Percentiles rank a stretch among this genome's conserved stretches.
Conservation (phyloP, 371 early-diverging fungal species). For the Mucor velutinosus region DNA sequence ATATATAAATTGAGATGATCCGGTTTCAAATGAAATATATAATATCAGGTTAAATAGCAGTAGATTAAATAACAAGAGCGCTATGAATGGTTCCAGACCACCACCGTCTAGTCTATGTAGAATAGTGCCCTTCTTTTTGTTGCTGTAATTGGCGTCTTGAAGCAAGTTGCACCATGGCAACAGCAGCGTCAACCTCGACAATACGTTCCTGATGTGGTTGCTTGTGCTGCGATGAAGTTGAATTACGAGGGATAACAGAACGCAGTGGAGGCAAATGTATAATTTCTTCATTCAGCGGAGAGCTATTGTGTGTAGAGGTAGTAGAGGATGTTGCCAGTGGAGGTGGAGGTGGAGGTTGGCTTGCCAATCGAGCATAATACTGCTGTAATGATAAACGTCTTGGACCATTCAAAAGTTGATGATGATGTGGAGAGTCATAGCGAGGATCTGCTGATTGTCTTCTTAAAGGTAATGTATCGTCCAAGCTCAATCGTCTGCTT, state of each 20-base stretch:
- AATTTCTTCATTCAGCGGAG: not conserved
- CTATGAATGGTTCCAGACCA: slow-evolving; percentile 12
- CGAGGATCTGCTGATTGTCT: slow-evolving; percentile 12
- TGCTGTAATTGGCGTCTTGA: slow-evolving; percentile 8
- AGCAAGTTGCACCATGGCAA: slow-evolving; percentile 26
- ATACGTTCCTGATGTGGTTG: slow-evolving; percentile 5
- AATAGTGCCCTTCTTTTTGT: not conserved
- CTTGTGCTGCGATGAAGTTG: not conserved
- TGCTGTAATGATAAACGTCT: slow-evolving; percentile 16
- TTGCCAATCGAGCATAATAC: not conserved
- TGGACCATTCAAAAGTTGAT: not conserved
- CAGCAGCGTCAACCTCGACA: slow-evolving; percentile 26
- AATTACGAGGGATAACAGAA: slow-evolving; percentile 5
- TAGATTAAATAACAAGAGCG: not conserved
- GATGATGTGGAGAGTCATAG: not conserved
- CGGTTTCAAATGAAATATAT: slow-evolving; percentile 7
- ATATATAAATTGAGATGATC: not conserved
- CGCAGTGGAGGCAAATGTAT: slow-evolving; percentile 26
- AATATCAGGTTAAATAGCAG: not conserved
- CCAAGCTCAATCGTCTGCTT: slow-evolving; percentile 12
- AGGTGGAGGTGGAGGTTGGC: not conserved
- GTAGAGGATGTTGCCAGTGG: not conserved
- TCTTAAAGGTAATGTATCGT: slow-evolving; percentile 4
- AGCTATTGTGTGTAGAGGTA: not conserved
- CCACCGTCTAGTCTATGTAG: not conserved